Conservation (phyloP, 805 yeast species). For the Candida morakotiae region DNA sequence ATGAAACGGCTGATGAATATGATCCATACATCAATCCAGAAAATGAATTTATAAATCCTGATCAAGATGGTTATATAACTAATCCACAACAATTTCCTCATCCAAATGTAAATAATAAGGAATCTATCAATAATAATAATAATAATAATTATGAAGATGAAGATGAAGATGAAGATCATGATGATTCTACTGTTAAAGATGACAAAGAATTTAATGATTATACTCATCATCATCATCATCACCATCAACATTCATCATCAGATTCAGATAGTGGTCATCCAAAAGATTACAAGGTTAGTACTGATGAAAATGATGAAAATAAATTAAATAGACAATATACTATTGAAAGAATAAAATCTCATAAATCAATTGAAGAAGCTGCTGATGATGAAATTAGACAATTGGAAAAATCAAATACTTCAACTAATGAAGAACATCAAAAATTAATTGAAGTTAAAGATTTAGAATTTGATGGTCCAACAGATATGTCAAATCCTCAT, state of each 20-base stretch:
- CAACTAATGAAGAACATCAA: constrained; percentile 5
- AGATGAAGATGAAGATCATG: not conserved
- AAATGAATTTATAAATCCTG: not conserved
- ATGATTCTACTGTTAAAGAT: constrained; percentile 1
- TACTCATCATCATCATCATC: not conserved
- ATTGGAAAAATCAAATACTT: constrained; percentile 2
- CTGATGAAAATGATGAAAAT: constrained; percentile 11
- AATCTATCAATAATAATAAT: not conserved
- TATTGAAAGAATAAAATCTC: constrained; percentile 16
- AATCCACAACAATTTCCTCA: not conserved
- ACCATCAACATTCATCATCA: not conserved
- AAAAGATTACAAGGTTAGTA: not conserved
- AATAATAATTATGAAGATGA: not conserved
- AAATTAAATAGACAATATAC: constrained; percentile 14
- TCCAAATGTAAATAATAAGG: no score
- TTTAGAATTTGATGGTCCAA: constrained; percentile 57
- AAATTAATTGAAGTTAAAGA: constrained; percentile 14
- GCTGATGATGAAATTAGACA: constrained; percentile 13
- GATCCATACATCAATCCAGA: not conserved
- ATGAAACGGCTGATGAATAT: constrained; percentile 31
- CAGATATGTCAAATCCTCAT: constrained; percentile 60
- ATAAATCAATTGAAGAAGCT: constrained; percentile 15
- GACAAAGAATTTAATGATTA: not conserved
- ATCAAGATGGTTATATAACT: not conserved
- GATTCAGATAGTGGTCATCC: not conserved